phyloP scores from a whole-genome alignment of 305 asterid species.

The Fraxinus albicans region DNA sequence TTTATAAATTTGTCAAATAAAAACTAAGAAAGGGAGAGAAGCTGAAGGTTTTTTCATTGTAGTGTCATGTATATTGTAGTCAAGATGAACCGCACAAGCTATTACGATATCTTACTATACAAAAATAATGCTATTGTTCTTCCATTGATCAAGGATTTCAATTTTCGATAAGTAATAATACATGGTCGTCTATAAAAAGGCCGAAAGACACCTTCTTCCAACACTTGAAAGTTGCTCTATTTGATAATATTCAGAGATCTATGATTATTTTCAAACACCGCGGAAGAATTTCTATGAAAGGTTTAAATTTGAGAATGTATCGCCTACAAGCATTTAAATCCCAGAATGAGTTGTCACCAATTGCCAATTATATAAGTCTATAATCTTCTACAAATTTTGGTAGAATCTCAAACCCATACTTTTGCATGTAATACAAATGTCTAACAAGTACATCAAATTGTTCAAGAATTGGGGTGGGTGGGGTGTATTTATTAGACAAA shows the following conservation, averaged over 20 bases:
- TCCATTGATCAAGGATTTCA: background rate
- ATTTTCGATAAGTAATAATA: background rate
- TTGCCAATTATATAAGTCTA: background rate
- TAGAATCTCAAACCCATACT: background rate
- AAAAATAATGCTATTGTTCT: background rate
- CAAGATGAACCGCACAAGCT: background rate
- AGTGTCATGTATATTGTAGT: background rate
- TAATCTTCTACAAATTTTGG: background rate
- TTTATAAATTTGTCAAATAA: background rate
- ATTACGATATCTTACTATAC: background rate
- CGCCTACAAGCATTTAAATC: background rate
- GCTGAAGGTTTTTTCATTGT: background rate
- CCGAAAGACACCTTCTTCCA: background rate
- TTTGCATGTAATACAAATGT: background rate
- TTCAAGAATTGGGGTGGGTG: background rate
- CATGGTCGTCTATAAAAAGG: background rate
- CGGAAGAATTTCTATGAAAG: background rate
- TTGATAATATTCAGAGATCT: background rate
- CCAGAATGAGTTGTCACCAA: background rate
- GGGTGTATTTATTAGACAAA: background rate
- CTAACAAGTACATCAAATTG: background rate
- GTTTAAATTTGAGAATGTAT: background rate
- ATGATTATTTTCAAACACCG: background rate
- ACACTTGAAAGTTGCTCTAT: background rate
- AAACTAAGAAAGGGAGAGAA: background rate